These are phyloP conservation scores for Dactylonectria estremocensis DNA, from an alignment of 2,329 filamentous ascomycete genomes.

Conservation along the genomic window DNA sequence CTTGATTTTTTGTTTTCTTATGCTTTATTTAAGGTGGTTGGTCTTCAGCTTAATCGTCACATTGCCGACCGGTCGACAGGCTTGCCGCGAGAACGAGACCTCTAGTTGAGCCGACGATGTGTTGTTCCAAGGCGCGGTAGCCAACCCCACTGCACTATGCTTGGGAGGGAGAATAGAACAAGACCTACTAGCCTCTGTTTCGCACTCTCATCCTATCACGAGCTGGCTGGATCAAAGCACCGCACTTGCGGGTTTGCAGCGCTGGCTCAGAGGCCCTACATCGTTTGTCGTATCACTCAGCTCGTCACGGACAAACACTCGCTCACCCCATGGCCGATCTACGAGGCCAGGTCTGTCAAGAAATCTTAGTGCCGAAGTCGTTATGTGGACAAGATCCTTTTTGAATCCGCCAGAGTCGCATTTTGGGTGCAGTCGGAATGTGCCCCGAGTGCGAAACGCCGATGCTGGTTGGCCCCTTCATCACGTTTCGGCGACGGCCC, in stretches of 20 bases:
- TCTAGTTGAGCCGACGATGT: slow-evolving; percentile 10
- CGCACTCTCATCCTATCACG: not conserved
- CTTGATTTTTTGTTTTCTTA: slow-evolving; percentile 12
- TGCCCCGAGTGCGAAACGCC: slow-evolving; percentile 11
- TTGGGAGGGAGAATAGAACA: slow-evolving; percentile 20
- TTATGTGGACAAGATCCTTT: not conserved
- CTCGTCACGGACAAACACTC: not conserved
- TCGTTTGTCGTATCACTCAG: not conserved
- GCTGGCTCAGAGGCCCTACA: not conserved
- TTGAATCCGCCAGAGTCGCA: not conserved
- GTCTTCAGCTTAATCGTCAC: slow-evolving; percentile 12
- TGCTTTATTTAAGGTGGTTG: slow-evolving; percentile 23
- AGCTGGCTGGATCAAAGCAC: not conserved
- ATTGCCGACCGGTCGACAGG: not conserved
- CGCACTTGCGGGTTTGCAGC: slow-evolving; percentile 6
- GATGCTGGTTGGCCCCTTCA: slow-evolving; percentile 27
- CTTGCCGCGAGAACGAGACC: slow-evolving; percentile 7
- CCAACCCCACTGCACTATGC: slow-evolving; percentile 21
- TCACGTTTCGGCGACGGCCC: slow-evolving; percentile 26
- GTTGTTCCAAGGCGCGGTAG: slow-evolving; percentile 21
- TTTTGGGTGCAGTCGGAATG: not conserved
- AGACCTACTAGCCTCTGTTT: slow-evolving; percentile 1
- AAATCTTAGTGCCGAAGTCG: not conserved
- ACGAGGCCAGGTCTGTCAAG: not conserved
- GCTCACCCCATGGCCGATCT: not conserved